Percentiles rank a stretch among this genome's conserved stretches.
These are phyloP conservation scores for Cladosporium cucumerinum DNA, from an alignment of 2,329 filamentous ascomycete genomes.

Conservation along the genomic window DNA sequence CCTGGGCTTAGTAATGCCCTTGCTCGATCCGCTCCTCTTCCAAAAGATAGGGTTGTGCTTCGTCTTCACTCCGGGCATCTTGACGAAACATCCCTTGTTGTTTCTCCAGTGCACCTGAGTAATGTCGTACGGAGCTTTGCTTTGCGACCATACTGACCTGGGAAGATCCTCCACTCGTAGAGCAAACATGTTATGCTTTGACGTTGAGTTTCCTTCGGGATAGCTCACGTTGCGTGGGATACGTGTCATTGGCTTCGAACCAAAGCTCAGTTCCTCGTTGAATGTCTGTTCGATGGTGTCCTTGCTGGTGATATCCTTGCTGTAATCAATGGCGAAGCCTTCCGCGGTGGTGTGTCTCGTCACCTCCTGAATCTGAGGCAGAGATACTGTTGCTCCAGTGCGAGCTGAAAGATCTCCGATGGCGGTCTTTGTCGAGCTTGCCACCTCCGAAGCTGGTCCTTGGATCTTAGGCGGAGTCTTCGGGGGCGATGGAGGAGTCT, in stretches of 20 bases:
- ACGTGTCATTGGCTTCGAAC: conserved; percentile 40
- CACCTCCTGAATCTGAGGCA: conserved; percentile 46
- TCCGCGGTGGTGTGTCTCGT: not conserved
- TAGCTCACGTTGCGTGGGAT: conserved; percentile 30
- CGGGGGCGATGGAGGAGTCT: conserved; percentile 36
- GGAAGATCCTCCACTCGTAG: conserved; percentile 17
- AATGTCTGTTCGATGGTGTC: conserved; percentile 42
- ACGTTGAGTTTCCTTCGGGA: not conserved
- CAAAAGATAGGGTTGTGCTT: conserved; percentile 23
- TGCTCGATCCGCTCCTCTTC: conserved; percentile 12
- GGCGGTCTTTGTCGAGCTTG: conserved; percentile 65
- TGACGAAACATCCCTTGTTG: conserved; percentile 27
- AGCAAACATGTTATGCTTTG: conserved; percentile 24
- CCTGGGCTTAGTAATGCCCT: conserved; percentile 3
- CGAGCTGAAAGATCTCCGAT: conserved; percentile 55
- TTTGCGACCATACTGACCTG: conserved; percentile 18
- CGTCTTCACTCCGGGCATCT: conserved; percentile 28
- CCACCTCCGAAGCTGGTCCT: conserved; percentile 52
- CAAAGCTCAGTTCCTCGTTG: conserved; percentile 46
- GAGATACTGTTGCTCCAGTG: conserved; percentile 65
- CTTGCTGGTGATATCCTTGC: conserved; percentile 38
- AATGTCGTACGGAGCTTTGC: not conserved
- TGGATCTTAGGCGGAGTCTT: conserved; percentile 40
- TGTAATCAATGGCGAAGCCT: conserved; percentile 32
- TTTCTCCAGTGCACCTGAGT: conserved; percentile 19